Percentiles rank a stretch among this genome's conserved stretches.
phyloP scores from a whole-genome alignment of 441 rosid genomes.

The Geranium incanum region DNA sequence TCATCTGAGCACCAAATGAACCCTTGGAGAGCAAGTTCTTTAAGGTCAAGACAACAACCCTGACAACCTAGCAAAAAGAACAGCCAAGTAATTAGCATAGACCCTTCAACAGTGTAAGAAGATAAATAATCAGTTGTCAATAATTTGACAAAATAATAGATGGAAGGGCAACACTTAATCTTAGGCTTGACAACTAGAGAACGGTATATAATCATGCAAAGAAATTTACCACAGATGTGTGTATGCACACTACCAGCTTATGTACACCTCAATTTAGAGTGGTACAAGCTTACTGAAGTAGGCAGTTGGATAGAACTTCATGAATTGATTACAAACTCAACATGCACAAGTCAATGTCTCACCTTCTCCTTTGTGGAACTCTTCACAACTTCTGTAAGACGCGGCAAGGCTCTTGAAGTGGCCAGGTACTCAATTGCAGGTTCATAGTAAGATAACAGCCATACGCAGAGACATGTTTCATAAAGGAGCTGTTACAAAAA shows the following conservation, averaged over 20 bases:
- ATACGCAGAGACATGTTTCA: slow-evolving; percentile 91
- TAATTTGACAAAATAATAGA: too few relatives aligned
- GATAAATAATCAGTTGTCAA: too few relatives aligned
- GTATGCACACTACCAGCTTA: too few relatives aligned
- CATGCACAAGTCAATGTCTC: slow-evolving; percentile 21
- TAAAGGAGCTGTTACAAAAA: slow-evolving; percentile 70
- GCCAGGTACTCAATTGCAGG: slow-evolving; percentile 85
- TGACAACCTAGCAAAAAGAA: slow-evolving; percentile 54
- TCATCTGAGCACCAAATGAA: slow-evolving; percentile 93
- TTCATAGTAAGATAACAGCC: slow-evolving; percentile 91
- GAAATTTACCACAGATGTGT: too few relatives aligned
- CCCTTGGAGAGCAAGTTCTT: slow-evolving; percentile 80
- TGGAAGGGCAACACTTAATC: too few relatives aligned
- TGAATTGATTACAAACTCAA: slow-evolving; percentile 12
- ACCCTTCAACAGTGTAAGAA: too few relatives aligned
- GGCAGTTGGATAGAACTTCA: slow-evolving; percentile 9
- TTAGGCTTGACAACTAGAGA: too few relatives aligned
- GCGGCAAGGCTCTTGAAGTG: slow-evolving; percentile 72
- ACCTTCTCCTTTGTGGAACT: slow-evolving; percentile 97
- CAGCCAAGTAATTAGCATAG: not conserved
- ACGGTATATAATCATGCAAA: too few relatives aligned
- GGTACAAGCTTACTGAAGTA: not conserved
- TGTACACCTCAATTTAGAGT: too few relatives aligned
- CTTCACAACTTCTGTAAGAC: slow-evolving; percentile 75
- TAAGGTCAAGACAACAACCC: slow-evolving; percentile 81